A percentile compares a stretch with the other conserved stretches of the same genome.
Evolutionary conservation across 1,139 yeast species (phyloP).

Genomic region (Zygosaccharomyces pseudobailii): DNA sequence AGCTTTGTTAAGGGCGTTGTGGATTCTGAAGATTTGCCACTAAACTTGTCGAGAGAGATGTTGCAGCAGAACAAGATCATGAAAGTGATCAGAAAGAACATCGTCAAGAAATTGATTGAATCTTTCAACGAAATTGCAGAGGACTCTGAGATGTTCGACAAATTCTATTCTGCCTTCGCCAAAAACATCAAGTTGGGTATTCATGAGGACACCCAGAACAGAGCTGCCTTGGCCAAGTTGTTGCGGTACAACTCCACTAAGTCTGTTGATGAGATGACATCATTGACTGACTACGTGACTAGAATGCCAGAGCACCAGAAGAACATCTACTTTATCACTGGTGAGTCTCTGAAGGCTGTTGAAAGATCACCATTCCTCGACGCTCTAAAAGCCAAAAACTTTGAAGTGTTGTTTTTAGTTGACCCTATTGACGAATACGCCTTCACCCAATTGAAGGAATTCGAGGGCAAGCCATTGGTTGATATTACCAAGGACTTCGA

Average conservation of each 20-base stretch:
- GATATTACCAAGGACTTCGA: slow-evolving; percentile 99
- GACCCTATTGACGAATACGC: slow-evolving; percentile 99
- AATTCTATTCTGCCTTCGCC: slow-evolving; percentile 96
- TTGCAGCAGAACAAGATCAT: slow-evolving; percentile 99
- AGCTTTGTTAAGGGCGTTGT: slow-evolving; percentile 98
- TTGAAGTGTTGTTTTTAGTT: slow-evolving; percentile 94
- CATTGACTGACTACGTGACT: slow-evolving; percentile 94
- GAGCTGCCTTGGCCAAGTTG: slow-evolving; percentile 89
- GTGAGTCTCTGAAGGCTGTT: slow-evolving; percentile 96
- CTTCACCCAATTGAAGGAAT: slow-evolving; percentile 98
- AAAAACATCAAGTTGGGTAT: slow-evolving; percentile 99
- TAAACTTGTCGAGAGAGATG: slow-evolving; percentile 99
- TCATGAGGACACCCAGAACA: slow-evolving; percentile 98
- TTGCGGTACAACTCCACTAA: slow-evolving; percentile 97
- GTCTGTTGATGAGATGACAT: slow-evolving; percentile 89
- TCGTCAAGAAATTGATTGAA: slow-evolving; percentile 97
- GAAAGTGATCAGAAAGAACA: slow-evolving; percentile 98
- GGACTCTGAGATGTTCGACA: slow-evolving; percentile 97
- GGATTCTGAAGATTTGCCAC: slow-evolving; percentile 99
- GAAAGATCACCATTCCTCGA: slow-evolving; percentile 99
- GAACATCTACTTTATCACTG: slow-evolving; percentile 98
- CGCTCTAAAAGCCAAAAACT: slow-evolving; percentile 96
- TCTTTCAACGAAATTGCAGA: slow-evolving; percentile 99
- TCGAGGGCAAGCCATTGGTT: slow-evolving; percentile 97
- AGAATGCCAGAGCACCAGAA: slow-evolving; percentile 99